These are phyloP conservation scores for Paxillus rubicundulus DNA, from an alignment of 768 basidiomycete genomes.

Conservation along the genomic window DNA sequence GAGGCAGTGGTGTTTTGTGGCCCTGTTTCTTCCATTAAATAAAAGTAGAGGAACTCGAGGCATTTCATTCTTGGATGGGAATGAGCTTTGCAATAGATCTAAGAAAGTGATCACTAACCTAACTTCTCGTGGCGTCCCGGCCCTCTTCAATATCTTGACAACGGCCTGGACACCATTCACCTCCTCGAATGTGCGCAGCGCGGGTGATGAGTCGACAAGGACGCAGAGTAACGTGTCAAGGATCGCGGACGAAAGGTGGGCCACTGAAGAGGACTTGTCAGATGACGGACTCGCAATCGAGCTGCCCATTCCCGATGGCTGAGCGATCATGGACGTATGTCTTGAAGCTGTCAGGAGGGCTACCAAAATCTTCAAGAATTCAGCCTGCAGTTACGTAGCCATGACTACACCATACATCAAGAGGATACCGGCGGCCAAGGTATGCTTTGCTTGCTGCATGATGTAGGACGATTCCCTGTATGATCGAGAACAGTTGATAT, in stretches of 20 bases:
- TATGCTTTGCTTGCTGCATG: slow-evolving; percentile 67
- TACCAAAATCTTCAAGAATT: slow-evolving; percentile 56
- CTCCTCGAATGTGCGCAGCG: slow-evolving; percentile 77
- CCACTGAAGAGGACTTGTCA: slow-evolving; percentile 16
- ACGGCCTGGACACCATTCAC: slow-evolving; percentile 74
- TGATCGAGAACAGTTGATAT: slow-evolving; percentile 56
- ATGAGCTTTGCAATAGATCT: slow-evolving; percentile 1
- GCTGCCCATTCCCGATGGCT: not conserved
- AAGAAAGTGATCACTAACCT: slow-evolving; percentile 68
- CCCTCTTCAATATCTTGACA: slow-evolving; percentile 85
- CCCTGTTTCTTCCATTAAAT: slow-evolving; percentile 79
- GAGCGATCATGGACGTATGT: slow-evolving; percentile 45
- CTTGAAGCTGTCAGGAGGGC: slow-evolving; percentile 69
- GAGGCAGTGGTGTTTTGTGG: slow-evolving; percentile 5
- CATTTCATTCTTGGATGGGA: slow-evolving; percentile 78
- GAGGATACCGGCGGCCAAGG: slow-evolving; percentile 61
- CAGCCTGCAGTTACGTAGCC: slow-evolving; percentile 3
- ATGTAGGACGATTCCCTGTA: slow-evolving; percentile 74
- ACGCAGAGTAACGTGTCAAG: slow-evolving; percentile 85
- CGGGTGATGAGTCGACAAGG: slow-evolving; percentile 79
- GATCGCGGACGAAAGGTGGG: slow-evolving; percentile 65
- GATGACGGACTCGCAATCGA: slow-evolving; percentile 15
- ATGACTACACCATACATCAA: slow-evolving; percentile 50
- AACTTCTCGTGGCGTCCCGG: slow-evolving; percentile 83
- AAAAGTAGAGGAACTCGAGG: slow-evolving; percentile 93